Conservation (phyloP, 2,329 filamentous ascomycete species). For the Geosmithia flava region DNA sequence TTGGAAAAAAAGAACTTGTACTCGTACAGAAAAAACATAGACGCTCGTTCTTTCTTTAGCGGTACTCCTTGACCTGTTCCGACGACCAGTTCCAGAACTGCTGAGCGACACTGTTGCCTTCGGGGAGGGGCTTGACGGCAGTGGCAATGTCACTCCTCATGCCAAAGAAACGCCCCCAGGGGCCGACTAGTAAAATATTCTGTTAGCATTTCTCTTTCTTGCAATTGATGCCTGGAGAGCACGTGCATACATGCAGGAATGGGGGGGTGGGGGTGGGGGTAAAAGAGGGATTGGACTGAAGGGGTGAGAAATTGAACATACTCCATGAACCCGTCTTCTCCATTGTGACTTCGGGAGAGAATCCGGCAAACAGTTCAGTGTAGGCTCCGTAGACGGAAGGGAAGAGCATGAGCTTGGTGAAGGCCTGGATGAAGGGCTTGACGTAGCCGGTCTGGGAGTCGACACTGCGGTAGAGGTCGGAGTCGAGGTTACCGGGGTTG, state of each 20-base stretch:
- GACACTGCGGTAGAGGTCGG: conserved; percentile 15
- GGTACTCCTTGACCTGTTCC: conserved; percentile 18
- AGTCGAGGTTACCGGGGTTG: conserved; percentile 21
- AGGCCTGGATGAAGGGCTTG: conserved; percentile 5
- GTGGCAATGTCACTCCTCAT: conserved; percentile 18
- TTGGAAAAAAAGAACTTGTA: no score
- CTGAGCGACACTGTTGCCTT: conserved; percentile 21
- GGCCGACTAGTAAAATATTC: conserved; percentile 10
- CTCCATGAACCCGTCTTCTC: conserved; percentile 21
- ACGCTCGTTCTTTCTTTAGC: not conserved
- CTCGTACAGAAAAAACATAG: no score
- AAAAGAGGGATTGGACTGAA: no score
- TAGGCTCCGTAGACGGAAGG: conserved; percentile 28
- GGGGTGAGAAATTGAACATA: conserved; percentile 1
- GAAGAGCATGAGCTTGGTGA: conserved; percentile 5
- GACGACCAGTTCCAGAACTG: conserved; percentile 29
- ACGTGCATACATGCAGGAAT: no score
- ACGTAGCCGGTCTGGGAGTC: conserved; percentile 2
- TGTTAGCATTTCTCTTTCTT: not conserved
- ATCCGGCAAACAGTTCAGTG: conserved; percentile 32
- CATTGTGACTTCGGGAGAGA: conserved; percentile 26
- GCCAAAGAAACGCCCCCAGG: conserved; percentile 20
- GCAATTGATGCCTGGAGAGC: no score
- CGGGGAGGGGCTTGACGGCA: conserved; percentile 16
- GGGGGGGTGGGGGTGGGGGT: no score